Evolutionary conservation across 495 filamentous ascomycete species (phyloP).

Genomic region (Penicillium malachiteum): DNA sequence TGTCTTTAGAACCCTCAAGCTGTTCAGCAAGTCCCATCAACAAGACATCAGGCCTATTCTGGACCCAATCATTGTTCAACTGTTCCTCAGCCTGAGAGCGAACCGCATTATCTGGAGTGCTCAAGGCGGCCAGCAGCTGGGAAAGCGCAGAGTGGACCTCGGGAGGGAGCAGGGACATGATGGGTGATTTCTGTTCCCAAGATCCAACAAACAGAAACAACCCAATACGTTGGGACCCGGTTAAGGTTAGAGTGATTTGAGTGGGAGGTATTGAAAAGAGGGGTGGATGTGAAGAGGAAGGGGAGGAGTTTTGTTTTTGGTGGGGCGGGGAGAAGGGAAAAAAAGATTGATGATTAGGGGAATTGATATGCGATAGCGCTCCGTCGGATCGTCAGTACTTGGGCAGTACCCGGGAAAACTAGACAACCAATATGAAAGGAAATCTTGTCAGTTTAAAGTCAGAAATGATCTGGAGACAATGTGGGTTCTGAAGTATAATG

Average conservation of each 20-base stretch:
- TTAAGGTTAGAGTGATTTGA: slow-evolving; percentile 25
- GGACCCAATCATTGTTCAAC: slow-evolving; percentile 85
- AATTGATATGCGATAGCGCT: slow-evolving; percentile 24
- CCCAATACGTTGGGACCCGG: slow-evolving; percentile 25
- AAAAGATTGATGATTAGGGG: slow-evolving; percentile 34
- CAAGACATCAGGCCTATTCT: slow-evolving; percentile 74
- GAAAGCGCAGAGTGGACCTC: slow-evolving; percentile 79
- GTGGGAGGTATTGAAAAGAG: slow-evolving; percentile 17
- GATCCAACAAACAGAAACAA: slow-evolving; percentile 27
- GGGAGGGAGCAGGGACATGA: slow-evolving; percentile 81
- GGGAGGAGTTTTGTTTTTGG: slow-evolving; percentile 35
- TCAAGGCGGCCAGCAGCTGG: slow-evolving; percentile 80
- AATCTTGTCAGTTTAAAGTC: too few species aligned
- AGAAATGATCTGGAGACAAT: too few species aligned
- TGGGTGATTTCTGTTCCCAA: slow-evolving; percentile 36
- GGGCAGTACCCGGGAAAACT: too few species aligned
- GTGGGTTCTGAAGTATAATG: too few species aligned
- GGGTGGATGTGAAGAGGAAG: slow-evolving; percentile 25
- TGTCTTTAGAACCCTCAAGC: slow-evolving; percentile 67
- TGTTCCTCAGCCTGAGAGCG: slow-evolving; percentile 86
- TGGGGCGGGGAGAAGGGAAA: slow-evolving; percentile 31
- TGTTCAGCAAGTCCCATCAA: slow-evolving; percentile 94
- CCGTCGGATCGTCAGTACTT: neutral
- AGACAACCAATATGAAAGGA: too few species aligned
- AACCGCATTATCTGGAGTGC: slow-evolving; percentile 84